Conservation (phyloP, 169 alveolate genomes). For the Perkinsus olseni region DNA sequence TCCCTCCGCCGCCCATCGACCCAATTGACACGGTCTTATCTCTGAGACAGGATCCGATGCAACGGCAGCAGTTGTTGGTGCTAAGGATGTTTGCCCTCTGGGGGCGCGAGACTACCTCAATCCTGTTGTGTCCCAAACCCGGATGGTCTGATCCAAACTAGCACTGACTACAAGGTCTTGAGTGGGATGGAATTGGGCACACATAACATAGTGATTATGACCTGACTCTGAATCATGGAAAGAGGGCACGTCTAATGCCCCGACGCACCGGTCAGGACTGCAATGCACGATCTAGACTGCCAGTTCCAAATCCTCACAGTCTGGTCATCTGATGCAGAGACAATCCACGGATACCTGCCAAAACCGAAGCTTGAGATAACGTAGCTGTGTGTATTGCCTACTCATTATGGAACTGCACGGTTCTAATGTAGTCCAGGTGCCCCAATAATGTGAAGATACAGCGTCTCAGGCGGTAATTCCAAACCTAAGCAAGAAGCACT, state of each 20-base stretch:
- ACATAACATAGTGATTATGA: constrained; percentile 92
- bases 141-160: constrained; percentile 82
- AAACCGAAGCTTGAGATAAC: too few species aligned
- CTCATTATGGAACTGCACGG: constrained; percentile 87
- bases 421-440: constrained; percentile 87
- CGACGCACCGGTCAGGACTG: not conserved
- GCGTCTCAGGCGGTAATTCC: constrained; percentile 76
- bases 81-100: not conserved
- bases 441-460: constrained; percentile 84
- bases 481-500: constrained; percentile 19
- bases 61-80: not conserved
- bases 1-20: not conserved
- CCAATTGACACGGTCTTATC: constrained; percentile 9
- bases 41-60: not conserved
- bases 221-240: constrained; percentile 57
- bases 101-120: constrained; percentile 48
- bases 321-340: constrained; percentile 88
- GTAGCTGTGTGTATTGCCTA: not conserved
- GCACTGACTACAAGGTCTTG: constrained; percentile 85
- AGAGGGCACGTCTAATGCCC: not conserved
- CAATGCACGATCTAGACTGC: constrained; percentile 63
- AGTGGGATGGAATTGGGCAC: constrained; percentile 87
- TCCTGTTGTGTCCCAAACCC: constrained; percentile 90
- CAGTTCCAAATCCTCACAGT: constrained; percentile 95
- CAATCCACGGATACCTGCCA: constrained; percentile 79